Evolutionary conservation across 2,329 filamentous ascomycete species (phyloP), one percentile per base, ranked within the genome.

Genomic region (Cercospora janseana): DNA sequence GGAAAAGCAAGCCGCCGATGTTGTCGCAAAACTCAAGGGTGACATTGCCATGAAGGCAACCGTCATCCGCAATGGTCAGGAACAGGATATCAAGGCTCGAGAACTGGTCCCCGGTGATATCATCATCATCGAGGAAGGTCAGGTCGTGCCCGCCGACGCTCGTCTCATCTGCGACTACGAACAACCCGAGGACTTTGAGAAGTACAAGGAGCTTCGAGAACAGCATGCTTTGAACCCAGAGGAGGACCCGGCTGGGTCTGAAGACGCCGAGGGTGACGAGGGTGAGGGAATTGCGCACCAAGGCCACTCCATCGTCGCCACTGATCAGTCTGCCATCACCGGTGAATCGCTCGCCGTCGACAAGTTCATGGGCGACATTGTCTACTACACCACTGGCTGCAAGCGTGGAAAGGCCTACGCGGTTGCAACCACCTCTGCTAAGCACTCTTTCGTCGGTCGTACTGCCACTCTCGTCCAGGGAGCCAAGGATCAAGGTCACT

Each of bases 301-400:
- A 58, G 85, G 85, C 60, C 79, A 82, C 63, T 76, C 82, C 55
- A 78, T 88, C 60, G 74, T 88, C 64, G 85, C 86, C 58, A 81
- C 82, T 63, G 86, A 89, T 75, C 85, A 88, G 74, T 88, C 85
- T 66, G 85, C 86, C 71, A 88, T 89, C 71, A 88, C 86, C 62
- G 86, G 86, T 73, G 86, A 88, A 71, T 89, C 86, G 54, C 81
- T 88, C 59, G 86, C 86, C 59, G 86, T 88, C 56, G 83, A 86
- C 72, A 86, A 86, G 73, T 87, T 86, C 75, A 86, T 89, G 81
- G 83, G 84, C 55, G 86, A 88, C 65, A 75, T 79, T 55, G 78
- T 85, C 66, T 88, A 87, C 78, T 88, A 88, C 76, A 88, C 86
- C 55, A 88, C 86, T 57, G 85, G 86, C 63, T 88, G 86, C 78